phyloP scores from a whole-genome alignment of 2,329 filamentous ascomycete genomes.

The Penicillium sp. region DNA sequence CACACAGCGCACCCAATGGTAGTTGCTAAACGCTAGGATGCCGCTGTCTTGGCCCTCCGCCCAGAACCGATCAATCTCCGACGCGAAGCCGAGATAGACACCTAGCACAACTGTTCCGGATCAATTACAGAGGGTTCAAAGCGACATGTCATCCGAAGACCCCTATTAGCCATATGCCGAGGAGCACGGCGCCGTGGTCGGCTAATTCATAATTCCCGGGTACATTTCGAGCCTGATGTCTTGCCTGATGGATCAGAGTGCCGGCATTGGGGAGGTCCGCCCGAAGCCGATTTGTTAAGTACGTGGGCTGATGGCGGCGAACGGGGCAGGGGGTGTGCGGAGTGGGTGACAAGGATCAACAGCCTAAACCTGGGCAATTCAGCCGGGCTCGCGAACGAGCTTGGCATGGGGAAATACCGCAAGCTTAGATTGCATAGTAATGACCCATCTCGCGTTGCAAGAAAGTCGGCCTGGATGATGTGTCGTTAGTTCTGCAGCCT shows the following conservation, averaged over 20 bases:
- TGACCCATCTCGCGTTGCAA: background rate
- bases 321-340: background rate
- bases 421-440: background rate
- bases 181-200: background rate
- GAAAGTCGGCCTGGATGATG: too few relatives aligned
- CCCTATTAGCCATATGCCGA: background rate
- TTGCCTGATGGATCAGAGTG: background rate
- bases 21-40: background rate
- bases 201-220: conserved; percentile 2
- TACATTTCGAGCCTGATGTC: background rate
- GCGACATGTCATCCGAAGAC: background rate
- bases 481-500: background rate
- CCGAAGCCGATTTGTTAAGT: background rate
- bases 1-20: background rate
- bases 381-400: background rate
- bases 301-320: background rate
- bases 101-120: background rate
- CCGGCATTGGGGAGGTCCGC: background rate
- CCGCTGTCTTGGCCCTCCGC: background rate
- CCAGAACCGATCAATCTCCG: conserved; percentile 1
- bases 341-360: background rate
- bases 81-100: conserved; percentile 3
- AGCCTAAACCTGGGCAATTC: conserved; percentile 6
- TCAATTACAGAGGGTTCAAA: background rate
- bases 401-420: background rate